Evolutionary conservation across 108 stramenopile genomes (phyloP), one percentile per base, ranked within the genome.

Genomic region (Stephanodiscus minutulus): DNA sequence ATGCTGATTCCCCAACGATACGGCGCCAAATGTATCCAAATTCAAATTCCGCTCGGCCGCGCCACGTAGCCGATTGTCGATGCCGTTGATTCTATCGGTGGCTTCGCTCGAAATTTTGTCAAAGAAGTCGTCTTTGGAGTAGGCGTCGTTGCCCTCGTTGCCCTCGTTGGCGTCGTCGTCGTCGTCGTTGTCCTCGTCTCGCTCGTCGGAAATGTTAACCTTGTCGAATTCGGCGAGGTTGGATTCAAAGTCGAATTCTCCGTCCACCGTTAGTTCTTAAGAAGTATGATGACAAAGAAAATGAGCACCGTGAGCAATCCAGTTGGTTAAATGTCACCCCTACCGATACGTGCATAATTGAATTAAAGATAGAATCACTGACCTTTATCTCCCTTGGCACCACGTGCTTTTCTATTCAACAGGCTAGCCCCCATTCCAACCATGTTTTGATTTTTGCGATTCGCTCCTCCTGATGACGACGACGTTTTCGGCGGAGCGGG

Each of bases 21-120:
- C 87, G 0, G 93, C 93, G 27, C 93, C 93, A 82, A 95, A 95
- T 10, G 93, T 91, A 73, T 95, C 93, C 27, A 91, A 82, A 73
- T 95, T 95, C 63, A 95, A 64, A 55, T 74, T 84, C 52, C 90
- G 82, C 61, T 95, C 93, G 13, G 73, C 67, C 6, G 82, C 77
- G 1, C 91, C 91, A 36, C 91, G 83, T 35, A 95, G 72, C 41
- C 93, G 83, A 73, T 95, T 89, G 68, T 95, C 88, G 31, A 92
- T 55, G 43, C 93, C 93, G 15, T 75, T 66, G 44, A 79, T 55
- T 58, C 77, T 82, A 76, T 95, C 93, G 18, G 84, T 61, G n/a
- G 88, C 89, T 67, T 95, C 93, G 68, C 88, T 88, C 18, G 89
- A 91, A 20, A 95, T 89, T 44, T 87, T 83, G 64, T 95, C 93